Percentiles rank a stretch among this genome's conserved stretches.
These are phyloP conservation scores for Flaveria robusta DNA, from an alignment of 129 eudicot species.

Conservation along the genomic window DNA sequence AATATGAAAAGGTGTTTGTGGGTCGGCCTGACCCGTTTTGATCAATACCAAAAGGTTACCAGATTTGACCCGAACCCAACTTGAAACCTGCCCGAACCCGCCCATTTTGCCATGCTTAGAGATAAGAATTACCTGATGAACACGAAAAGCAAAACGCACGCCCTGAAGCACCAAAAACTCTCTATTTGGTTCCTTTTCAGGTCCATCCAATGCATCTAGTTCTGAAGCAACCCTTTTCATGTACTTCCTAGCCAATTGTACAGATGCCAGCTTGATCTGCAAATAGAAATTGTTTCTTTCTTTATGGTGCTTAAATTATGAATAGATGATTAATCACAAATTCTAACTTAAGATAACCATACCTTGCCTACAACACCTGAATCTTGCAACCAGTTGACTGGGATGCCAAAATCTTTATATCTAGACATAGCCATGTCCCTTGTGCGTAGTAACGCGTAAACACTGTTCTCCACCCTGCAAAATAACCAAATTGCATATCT, in stretches of 20 bases:
- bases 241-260: conserved; percentile 85
- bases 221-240: conserved; percentile 96
- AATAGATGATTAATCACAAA: not conserved
- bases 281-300: not conserved
- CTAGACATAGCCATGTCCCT: conserved; percentile 96
- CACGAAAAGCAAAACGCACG: conserved; percentile 97
- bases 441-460: conserved; percentile 82
- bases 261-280: conserved; percentile 97
- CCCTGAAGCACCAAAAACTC: conserved; percentile 96
- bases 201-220: conserved; percentile 81
- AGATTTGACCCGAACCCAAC: conserved; percentile 4
- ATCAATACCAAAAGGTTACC: not conserved
- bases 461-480: conserved; percentile 89
- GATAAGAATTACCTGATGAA: conserved; percentile 77
- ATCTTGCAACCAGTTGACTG: conserved; percentile 86
- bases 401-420: conserved; percentile 89
- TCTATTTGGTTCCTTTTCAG: conserved; percentile 95
- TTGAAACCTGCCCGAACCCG: not conserved
- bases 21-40: not conserved
- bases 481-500: not conserved
- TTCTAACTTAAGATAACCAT: conserved; percentile 15
- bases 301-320: not conserved
- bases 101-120: not conserved
- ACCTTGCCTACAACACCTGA: conserved; percentile 97
- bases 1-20: not conserved